A percentile compares a stretch with the other conserved stretches of the same genome.
Evolutionary conservation across 2,329 filamentous ascomycete species (phyloP).

Genomic region (Aspergillus novofumigatus): DNA sequence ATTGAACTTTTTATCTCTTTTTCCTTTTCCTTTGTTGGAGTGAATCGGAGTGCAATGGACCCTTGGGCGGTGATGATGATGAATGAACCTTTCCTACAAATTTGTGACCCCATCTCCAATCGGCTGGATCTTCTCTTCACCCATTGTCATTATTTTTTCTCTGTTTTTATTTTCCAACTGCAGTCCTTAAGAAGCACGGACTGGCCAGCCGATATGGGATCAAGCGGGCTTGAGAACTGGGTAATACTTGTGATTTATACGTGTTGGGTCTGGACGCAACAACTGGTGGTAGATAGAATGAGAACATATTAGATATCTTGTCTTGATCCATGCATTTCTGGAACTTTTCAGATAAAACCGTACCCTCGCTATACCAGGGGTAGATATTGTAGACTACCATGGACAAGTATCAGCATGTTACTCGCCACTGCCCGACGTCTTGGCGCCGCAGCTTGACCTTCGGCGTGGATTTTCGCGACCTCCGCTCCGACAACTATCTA

Average conservation of each 20-base stretch:
- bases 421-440: conserved; percentile 5
- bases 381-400: no score
- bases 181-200: conserved; percentile 4
- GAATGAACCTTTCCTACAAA: conserved; percentile 9
- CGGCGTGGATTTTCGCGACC: conserved; percentile 7
- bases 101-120: conserved; percentile 8
- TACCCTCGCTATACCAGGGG: no score
- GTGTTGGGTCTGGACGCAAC: conserved; percentile 8
- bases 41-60: conserved; percentile 6
- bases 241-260: conserved; percentile 20
- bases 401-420: background rate
- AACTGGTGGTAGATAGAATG: background rate
- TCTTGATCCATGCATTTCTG: background rate
- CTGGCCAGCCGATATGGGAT: conserved; percentile 16
- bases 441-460: conserved; percentile 6
- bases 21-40: conserved; percentile 12
- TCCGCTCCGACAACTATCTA: background rate
- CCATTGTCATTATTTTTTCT: conserved; percentile 9
- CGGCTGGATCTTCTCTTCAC: conserved; percentile 10
- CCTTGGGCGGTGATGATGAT: conserved; percentile 11
- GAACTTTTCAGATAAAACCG: no score
- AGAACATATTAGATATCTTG: background rate
- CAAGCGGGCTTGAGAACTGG: conserved; percentile 25
- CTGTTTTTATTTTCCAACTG: conserved; percentile 5
- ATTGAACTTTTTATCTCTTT: conserved; percentile 3